phyloP scores from a whole-genome alignment of 495 filamentous ascomycete genomes.

The Aspergillus diversus region DNA sequence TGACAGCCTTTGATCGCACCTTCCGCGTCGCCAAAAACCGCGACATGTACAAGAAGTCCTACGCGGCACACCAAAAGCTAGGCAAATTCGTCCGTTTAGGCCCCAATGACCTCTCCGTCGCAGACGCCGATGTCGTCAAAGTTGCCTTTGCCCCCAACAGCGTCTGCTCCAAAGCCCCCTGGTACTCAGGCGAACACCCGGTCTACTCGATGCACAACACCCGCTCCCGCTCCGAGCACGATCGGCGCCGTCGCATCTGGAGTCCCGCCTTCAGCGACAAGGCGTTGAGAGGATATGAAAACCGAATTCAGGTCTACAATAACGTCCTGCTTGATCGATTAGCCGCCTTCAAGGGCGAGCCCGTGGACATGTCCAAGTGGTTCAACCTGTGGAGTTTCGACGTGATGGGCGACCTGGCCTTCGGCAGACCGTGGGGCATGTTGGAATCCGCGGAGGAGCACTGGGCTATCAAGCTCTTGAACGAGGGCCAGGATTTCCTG shows the following conservation, averaged over 20 bases:
- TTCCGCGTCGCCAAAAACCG: neutral
- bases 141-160: conserved; percentile 35
- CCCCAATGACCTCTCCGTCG: conserved; percentile 25
- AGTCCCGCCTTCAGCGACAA: conserved; percentile 36
- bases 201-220: conserved; percentile 37
- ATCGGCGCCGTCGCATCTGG: conserved; percentile 39
- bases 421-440: conserved; percentile 40
- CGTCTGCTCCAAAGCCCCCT: conserved; percentile 38
- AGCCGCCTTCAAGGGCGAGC: conserved; percentile 12
- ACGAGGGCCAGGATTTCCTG: conserved; percentile 13
- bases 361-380: conserved; percentile 35
- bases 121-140: conserved; percentile 28
- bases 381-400: conserved; percentile 43
- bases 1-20: conserved; percentile 5
- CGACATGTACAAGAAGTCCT: conserved; percentile 2
- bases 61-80: neutral
- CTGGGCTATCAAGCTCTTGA: conserved; percentile 30
- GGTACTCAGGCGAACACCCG: conserved; percentile 37
- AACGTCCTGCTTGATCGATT: conserved; percentile 16
- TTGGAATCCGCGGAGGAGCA: conserved; percentile 30
- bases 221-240: conserved; percentile 36
- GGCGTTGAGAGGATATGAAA: conserved; percentile 38
- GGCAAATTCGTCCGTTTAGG: conserved; percentile 18
- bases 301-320: conserved; percentile 26
- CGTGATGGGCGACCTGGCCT: conserved; percentile 46